Evolutionary conservation across 352 stramenopile genomes (phyloP), one percentile per base, ranked within the genome.

Genomic region (Pelagophyceae sp.): DNA sequence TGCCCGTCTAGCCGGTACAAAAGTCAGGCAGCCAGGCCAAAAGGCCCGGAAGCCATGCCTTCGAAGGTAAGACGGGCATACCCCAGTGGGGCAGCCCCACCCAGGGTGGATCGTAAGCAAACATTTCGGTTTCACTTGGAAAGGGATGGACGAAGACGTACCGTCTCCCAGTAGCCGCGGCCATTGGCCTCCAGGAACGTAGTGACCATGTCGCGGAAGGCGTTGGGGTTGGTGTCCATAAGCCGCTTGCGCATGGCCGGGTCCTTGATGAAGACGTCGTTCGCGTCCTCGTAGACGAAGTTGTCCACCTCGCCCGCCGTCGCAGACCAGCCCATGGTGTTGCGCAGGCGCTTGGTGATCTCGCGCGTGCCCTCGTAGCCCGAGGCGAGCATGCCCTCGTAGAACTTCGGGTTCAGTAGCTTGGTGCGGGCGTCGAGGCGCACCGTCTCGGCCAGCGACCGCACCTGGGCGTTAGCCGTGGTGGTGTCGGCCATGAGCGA

Each of bases 271-370:
- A 93, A 93, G 29, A 86, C 84, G 82, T 85, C 82, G 82, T 94
- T 94, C 38, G 89, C 89, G 84, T 94, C 89, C 80, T 94, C 89
- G 77, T 93, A 94, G 69, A 94, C 90, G 80, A 94, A 94, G 85
- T 94, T 93, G 78, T 94, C 89, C 38, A 94, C 89, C 78, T 94
- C 89, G 69, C 88, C 89, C 71, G 88, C 88, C 54, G 89, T 94
- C 29, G 89, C 89, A 38, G 87, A 91, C 89, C 89, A 94, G 77
- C 89, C 89, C 86, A 94, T 91, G 38, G 89, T 94, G 80, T 94
- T 94, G 58, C 89, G 83, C 33, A 94, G 85, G 80, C 89, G 85
- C 83, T 94, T 94, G 58, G 91, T 90, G 80, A 94, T 93, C 80
- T 94, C 89, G 77, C 89, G 83, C 35, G 91, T 86, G 78, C 89